Evolutionary conservation across 768 basidiomycete species (phyloP).

Genomic region (Termitomyces sp.): DNA sequence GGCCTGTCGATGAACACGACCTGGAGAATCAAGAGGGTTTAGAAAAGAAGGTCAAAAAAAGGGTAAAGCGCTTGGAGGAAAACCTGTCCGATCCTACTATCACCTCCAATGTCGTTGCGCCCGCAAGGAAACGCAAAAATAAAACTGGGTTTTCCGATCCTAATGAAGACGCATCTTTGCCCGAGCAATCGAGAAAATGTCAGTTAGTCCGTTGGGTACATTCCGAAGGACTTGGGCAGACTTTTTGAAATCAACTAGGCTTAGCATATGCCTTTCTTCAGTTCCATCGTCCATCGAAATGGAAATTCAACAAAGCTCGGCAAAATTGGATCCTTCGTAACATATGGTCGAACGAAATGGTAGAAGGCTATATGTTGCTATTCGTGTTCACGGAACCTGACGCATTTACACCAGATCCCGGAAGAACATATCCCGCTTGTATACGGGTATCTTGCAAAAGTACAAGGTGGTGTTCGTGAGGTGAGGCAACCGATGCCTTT

Average conservation of each 20-base stretch:
- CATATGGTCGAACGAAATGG: constrained; percentile 46
- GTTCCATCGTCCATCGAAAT: constrained; percentile 39
- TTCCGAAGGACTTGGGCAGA: background rate
- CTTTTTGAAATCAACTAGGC: constrained; percentile 22
- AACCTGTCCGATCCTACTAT: constrained; percentile 1
- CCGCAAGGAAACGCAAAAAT: constrained; percentile 34
- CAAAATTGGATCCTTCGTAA: constrained; percentile 75
- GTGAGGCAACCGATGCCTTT: constrained; percentile 21
- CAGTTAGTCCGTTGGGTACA: constrained; percentile 4
- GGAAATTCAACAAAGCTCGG: constrained; percentile 73
- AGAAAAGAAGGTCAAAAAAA: constrained; percentile 17
- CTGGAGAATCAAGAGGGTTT: constrained; percentile 1
- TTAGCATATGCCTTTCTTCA: constrained; percentile 53
- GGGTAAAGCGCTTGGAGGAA: constrained; percentile 5
- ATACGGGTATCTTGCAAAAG: constrained; percentile 37
- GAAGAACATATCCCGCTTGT: constrained; percentile 43
- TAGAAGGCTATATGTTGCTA: constrained; percentile 25
- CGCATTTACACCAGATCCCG: constrained; percentile 37
- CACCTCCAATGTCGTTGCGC: constrained; percentile 1
- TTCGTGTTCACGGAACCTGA: background rate
- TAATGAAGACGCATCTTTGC: constrained; percentile 29
- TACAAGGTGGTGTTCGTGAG: constrained; percentile 42
- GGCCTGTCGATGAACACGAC: constrained; percentile 2
- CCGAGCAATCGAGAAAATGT: constrained; percentile 39
- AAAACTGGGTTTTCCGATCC: constrained; percentile 42